Evolutionary conservation across 2,329 filamentous ascomycete species (phyloP).

Genomic region (Coniochaeta sp.): DNA sequence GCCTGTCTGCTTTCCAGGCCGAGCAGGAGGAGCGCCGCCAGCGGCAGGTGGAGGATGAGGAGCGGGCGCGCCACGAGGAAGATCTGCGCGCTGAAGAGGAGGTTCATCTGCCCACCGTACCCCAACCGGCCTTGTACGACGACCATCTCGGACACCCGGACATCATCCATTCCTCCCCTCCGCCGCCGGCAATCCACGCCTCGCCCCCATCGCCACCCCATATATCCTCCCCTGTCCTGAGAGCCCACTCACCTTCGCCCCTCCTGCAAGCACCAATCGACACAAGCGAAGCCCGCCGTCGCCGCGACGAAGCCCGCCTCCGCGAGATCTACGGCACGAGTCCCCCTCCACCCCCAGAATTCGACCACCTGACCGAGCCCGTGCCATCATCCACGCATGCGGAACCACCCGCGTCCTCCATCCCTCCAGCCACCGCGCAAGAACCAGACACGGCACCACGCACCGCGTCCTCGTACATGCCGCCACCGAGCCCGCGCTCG

Average conservation of each 20-base stretch:
- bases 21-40: slow-evolving; percentile 32
- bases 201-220: slow-evolving; percentile 11
- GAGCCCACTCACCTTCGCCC: slow-evolving; percentile 6
- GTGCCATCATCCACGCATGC: slow-evolving; percentile 3
- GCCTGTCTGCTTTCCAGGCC: slow-evolving; percentile 31
- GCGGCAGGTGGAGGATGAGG: slow-evolving; percentile 16
- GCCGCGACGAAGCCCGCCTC: slow-evolving; percentile 41
- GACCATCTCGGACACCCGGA: slow-evolving; percentile 3
- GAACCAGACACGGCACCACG: not conserved
- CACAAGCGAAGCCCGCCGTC: slow-evolving; percentile 25
- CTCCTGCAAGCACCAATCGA: slow-evolving; percentile 10
- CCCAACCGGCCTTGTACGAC: not conserved
- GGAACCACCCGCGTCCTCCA: not conserved
- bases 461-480: slow-evolving; percentile 6
- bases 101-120: slow-evolving; percentile 15
- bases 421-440: not conserved
- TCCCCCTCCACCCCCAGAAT: slow-evolving; percentile 5
- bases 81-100: slow-evolving; percentile 18
- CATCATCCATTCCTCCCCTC: slow-evolving; percentile 7
- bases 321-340: slow-evolving; percentile 44
- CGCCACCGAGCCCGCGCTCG: slow-evolving; percentile 6
- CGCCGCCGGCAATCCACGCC: slow-evolving; percentile 7
- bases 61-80: slow-evolving; percentile 5
- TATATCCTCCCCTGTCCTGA: slow-evolving; percentile 6
- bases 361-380: slow-evolving; percentile 2